Evolutionary conservation across 257 asterid genomes (phyloP), one percentile per base, ranked within the genome.

Genomic region (Forsythia viridissima): DNA sequence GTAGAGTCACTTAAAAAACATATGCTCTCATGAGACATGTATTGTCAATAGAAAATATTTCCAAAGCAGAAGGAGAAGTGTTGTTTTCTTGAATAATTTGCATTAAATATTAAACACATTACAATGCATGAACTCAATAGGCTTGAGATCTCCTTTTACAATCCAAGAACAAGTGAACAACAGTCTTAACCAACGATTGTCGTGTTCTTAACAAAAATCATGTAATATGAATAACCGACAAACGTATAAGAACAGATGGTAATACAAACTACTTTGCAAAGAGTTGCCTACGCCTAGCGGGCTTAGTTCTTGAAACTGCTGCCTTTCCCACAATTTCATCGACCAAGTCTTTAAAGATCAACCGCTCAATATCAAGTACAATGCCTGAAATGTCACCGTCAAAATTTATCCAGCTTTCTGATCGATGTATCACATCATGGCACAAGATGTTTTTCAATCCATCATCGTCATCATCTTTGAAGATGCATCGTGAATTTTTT

Each of bases 281-380:
- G 77, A 87, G 85, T 76, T 84, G 87, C 76, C 89, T 86, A n/a
- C 87, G 87, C 85, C 88, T 80, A 55, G 82, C 84, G 6, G 86
- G 86, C 63, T 89, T 95, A 39, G 57, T 82, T 75, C 72, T 85
- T 87, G 78, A 75, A 78, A 90, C 89, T 73, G 81, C 72, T 20
- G 88, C 87, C 78, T 89, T 93, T 10, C 98, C 97, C 82, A 96
- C 97, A 73, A 93, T 79, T 85, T 96, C 99, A 39, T 85, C 81
- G 44, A 96, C 92, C 80, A 96, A 87, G 79, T 96, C 99, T 57
- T 92, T 96, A 73, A 92, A 96, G 69, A 96, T 89, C 84, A 85
- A 84, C 42, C 98, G 92, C 69, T 96, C 99, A 18, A 96, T 80
- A 74, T 92, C 93, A 40, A 96, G 93, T 5, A 91, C 93, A 8